Evolutionary conservation across 1,139 yeast species (phyloP).

Genomic region (Debaryomycetaceae sp.): DNA sequence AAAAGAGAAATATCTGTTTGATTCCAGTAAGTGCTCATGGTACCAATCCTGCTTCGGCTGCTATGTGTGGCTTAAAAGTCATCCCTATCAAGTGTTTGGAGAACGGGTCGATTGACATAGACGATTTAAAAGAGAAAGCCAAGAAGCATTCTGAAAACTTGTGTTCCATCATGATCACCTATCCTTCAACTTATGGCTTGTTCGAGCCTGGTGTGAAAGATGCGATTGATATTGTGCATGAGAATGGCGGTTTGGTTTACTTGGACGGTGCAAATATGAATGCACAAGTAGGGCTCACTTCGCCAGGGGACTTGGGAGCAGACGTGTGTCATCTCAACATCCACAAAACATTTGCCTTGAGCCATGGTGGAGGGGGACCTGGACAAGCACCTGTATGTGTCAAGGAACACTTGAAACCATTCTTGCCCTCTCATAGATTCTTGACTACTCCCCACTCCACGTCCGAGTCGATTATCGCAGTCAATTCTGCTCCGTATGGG

Average conservation of each 20-base stretch:
- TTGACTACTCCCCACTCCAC: conserved; percentile 56
- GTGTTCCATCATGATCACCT: conserved; percentile 94
- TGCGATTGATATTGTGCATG: conserved; percentile 82
- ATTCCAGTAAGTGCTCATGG: conserved; percentile 98
- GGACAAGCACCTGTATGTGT: conserved; percentile 99
- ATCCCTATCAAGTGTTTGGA: conserved; percentile 83
- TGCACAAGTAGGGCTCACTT: conserved; percentile 95
- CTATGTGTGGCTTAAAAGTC: conserved; percentile 94
- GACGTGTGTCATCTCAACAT: conserved; percentile 96
- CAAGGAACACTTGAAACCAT: conserved; percentile 73
- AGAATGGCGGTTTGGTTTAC: conserved; percentile 90
- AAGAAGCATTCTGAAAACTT: conserved; percentile 62
- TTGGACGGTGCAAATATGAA: conserved; percentile 99
- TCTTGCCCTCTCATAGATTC: conserved; percentile 75
- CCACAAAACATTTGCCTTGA: conserved; percentile 96
- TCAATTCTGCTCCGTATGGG: conserved; percentile 93
- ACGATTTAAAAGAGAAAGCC: conserved; percentile 73
- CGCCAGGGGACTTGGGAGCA: conserved; percentile 98
- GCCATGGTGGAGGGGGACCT: conserved; percentile 99
- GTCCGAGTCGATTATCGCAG: conserved; percentile 63
- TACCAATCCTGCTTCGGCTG: conserved; percentile 97
- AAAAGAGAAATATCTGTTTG: conserved; percentile 77
- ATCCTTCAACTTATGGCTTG: conserved; percentile 95
- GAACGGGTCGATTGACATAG: conserved; percentile 82
- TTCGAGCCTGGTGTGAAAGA: conserved; percentile 87